Conservation (phyloP, 345 rosid genomes). For the Eucalyptus melliodora region DNA sequence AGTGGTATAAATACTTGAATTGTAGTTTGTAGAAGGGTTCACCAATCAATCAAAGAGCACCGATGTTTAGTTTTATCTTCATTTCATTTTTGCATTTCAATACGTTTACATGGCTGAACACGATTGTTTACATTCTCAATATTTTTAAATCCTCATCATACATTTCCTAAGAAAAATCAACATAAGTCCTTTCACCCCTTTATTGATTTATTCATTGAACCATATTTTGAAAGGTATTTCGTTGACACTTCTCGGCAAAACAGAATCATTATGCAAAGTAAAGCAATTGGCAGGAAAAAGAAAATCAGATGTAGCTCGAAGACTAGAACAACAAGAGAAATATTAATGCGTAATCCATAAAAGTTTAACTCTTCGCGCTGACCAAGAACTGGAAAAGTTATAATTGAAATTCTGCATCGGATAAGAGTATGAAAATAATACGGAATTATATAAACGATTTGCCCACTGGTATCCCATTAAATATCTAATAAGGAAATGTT, state of each 20-base stretch:
- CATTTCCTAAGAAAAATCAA: not conserved
- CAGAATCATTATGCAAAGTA: not conserved
- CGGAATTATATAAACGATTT: not conserved
- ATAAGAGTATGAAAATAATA: not conserved
- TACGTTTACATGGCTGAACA: fast-evolving
- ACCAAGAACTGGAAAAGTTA: not conserved
- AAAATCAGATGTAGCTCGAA: not conserved
- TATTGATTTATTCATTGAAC: not conserved
- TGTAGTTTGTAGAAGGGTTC: not conserved
- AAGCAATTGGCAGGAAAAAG: not conserved
- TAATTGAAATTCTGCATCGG: not conserved
- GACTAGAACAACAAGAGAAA: not conserved
- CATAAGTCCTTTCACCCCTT: not conserved
- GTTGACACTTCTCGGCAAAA: fast-evolving
- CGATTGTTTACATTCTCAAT: not conserved
- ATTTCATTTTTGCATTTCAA: not conserved
- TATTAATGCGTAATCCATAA: not conserved
- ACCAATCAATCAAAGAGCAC: not conserved
- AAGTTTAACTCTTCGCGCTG: not conserved
- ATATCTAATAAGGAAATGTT: not conserved
- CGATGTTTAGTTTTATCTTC: not conserved
- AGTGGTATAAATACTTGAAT: not conserved
- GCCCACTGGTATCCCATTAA: not conserved
- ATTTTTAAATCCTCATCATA: not conserved
- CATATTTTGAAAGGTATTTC: not conserved